A percentile compares a stretch with the other conserved stretches of the same genome.
phyloP scores from a whole-genome alignment of 2,329 filamentous ascomycete species.

The Acephala macrosclerotiorum region DNA sequence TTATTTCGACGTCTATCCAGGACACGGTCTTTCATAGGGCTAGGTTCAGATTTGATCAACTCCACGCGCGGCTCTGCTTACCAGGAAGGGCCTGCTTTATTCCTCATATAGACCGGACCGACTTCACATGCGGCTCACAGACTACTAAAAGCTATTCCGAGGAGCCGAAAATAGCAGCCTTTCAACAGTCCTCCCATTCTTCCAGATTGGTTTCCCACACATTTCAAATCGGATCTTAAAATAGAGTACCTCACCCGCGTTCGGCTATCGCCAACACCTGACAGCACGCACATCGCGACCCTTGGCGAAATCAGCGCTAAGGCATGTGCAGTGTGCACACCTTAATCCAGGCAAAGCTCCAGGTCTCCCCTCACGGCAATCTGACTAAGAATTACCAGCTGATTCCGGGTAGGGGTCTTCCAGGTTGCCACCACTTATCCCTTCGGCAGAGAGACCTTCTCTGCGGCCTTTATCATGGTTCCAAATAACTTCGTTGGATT shows the following conservation, averaged over 20 bases:
- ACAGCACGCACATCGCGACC: conserved; percentile 1
- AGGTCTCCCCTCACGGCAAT: neutral
- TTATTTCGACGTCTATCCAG: neutral
- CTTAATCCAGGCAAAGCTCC: conserved; percentile 4
- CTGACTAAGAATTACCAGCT: conserved; percentile 5
- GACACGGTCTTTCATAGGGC: neutral
- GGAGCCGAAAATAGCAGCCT: conserved; percentile 2
- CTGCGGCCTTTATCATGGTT: conserved; percentile 15
- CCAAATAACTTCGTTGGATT: conserved; percentile 4
- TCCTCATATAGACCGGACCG: neutral
- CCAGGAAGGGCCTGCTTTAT: neutral
- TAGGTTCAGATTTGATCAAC: neutral
- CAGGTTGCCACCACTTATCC: conserved; percentile 4
- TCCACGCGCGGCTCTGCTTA: neutral
- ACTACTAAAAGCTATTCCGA: neutral
- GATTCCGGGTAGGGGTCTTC: neutral
- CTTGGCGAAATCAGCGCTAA: conserved; percentile 16
- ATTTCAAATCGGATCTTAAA: conserved; percentile 8
- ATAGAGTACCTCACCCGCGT: neutral
- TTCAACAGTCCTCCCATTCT: conserved; percentile 1
- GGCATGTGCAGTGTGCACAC: conserved; percentile 5
- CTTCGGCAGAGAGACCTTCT: conserved; percentile 5
- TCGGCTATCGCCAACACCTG: neutral
- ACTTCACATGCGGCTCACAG: conserved; percentile 4
- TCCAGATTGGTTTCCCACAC: neutral